Evolutionary conservation across 345 rosid genomes (phyloP), one percentile per base, ranked within the genome.

Genomic region (Brassica cretica): DNA sequence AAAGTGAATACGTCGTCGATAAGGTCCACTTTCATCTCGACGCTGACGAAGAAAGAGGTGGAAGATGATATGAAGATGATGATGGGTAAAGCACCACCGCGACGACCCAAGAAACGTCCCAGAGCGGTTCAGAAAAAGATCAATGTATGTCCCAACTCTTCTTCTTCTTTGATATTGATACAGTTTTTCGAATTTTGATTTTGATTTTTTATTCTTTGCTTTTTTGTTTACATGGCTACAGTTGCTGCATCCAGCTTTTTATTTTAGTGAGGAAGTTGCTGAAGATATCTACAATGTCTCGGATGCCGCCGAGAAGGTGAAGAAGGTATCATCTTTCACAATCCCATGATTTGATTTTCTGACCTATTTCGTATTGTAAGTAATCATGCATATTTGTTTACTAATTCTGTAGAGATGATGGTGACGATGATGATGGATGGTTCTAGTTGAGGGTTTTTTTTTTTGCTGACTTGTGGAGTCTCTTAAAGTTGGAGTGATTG

Each of bases 71-170:
- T 79, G 70, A 61, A 84, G 86, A 68, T 11, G 82, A 77, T 89
- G 65, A 11, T 78, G 0, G 86, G 92, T 29, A 86, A 78, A 5
- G 74, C 83, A 66, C 97, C 97, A 9, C 73, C 84, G 4, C 84
- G 95, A 60, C 76, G 93, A 49, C 95, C 93, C 11, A 88, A 88
- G 89, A 94, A 88, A 84, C 86, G 93, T 41, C 77, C 86, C 4
- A 86, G 87, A 63, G 41, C 46, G 7, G 78, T 88, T 58, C 98
- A 92, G 87, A 92, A 80, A 74, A 84, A 86, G 49, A 19, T 92
- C 75, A 90, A 94, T 80, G 98, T 91, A 84, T n/a, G 19, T 49
- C 56, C 56, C 8, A 51, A 51, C 19, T 51, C 16, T 51, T 12
- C 53, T 46, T 46, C 53, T 46, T 46, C n/a, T 49, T 49, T 21